phyloP scores from a whole-genome alignment of 2,329 filamentous ascomycete species.

The Tolypocladium ovalisporum region DNA sequence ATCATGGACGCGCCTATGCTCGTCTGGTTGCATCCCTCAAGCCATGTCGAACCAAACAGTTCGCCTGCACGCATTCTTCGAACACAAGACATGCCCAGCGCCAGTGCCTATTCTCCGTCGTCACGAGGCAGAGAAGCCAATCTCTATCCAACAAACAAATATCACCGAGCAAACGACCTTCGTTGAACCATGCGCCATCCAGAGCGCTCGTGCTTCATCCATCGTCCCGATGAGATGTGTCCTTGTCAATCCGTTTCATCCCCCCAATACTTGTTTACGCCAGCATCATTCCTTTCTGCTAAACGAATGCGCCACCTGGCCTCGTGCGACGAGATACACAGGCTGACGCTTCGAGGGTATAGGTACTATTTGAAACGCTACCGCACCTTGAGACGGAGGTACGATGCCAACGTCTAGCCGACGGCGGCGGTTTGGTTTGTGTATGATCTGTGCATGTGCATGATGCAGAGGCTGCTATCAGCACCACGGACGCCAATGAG shows the following conservation, averaged over 20 bases:
- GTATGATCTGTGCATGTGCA: background rate
- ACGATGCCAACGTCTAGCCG: constrained; percentile 38
- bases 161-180: background rate
- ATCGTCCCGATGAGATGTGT: background rate
- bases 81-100: background rate
- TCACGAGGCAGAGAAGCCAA: background rate
- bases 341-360: constrained; percentile 6
- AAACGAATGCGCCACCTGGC: background rate
- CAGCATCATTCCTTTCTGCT: background rate
- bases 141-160: background rate
- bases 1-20: background rate
- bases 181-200: background rate
- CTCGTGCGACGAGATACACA: background rate
- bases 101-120: background rate
- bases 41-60: background rate
- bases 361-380: constrained; percentile 92
- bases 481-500: background rate
- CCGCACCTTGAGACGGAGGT: constrained; percentile 72
- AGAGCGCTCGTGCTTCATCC: background rate
- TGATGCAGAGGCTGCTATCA: background rate
- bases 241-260: background rate
- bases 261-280: background rate
- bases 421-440: background rate
- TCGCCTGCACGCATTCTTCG: background rate
- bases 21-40: background rate